Evolutionary conservation across 164 flowering plant genomes (phyloP).

Genomic region (Sextonia rubra): DNA sequence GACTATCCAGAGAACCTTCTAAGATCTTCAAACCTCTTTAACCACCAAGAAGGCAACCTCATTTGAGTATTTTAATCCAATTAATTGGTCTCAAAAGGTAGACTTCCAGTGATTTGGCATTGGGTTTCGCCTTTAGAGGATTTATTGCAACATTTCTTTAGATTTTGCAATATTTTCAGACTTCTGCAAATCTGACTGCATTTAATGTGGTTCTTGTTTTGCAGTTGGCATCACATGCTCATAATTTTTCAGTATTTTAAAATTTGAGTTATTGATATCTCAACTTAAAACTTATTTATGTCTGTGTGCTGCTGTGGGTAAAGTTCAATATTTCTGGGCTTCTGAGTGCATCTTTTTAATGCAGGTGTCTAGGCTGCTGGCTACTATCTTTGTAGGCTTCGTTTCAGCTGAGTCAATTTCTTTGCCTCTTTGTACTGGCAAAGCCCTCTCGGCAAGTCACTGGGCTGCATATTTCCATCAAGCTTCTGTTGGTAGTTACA

Average conservation of each 20-base stretch:
- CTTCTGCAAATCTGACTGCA: background rate
- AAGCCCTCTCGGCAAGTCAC: conserved; percentile 47
- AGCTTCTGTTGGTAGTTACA: conserved; percentile 78
- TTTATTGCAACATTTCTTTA: background rate
- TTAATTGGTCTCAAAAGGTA: too few species aligned
- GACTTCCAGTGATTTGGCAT: background rate
- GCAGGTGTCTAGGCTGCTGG: conserved; percentile 84
- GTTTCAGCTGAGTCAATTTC: conserved; percentile 33
- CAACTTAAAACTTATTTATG: background rate
- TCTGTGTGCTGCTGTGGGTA: background rate
- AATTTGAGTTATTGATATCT: background rate
- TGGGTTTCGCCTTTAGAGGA: background rate
- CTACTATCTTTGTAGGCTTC: conserved; percentile 45
- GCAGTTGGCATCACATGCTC: background rate
- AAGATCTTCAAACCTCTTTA: too few species aligned
- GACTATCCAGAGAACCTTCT: too few species aligned
- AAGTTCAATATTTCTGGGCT: background rate
- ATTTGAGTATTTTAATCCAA: too few species aligned
- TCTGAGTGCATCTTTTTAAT: conserved; percentile 3
- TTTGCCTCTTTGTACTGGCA: conserved; percentile 27
- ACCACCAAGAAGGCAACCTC: too few species aligned
- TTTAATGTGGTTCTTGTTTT: background rate
- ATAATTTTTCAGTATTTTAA: background rate
- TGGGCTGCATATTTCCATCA: conserved; percentile 97
- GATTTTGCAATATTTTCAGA: background rate